These are phyloP conservation scores for Aplosporella prunicola DNA, from an alignment of 2,329 filamentous ascomycete species.

Conservation along the genomic window DNA sequence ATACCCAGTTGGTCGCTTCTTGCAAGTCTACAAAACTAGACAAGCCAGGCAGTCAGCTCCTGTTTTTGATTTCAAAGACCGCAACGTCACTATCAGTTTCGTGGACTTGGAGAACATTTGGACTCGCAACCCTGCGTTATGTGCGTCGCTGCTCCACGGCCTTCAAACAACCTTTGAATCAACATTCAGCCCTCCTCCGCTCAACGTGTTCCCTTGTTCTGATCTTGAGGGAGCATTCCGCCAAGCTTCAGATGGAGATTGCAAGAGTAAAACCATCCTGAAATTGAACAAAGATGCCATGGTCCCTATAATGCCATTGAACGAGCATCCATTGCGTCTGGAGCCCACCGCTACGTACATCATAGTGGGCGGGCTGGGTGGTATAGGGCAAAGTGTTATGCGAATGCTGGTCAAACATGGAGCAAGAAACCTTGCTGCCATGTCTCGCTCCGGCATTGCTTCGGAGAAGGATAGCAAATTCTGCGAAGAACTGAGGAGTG, in stretches of 20 bases:
- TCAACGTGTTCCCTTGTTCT: too few species aligned
- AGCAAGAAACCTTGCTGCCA: conserved; percentile 18
- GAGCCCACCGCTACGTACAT: conserved; percentile 18
- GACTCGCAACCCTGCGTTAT: too few species aligned
- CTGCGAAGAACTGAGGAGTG: neutral
- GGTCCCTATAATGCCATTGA: neutral
- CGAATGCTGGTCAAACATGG: conserved; percentile 18
- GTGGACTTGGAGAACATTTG: too few species aligned
- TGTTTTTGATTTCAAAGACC: too few species aligned
- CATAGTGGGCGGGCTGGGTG: conserved; percentile 20
- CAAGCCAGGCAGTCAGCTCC: too few species aligned
- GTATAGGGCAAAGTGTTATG: conserved; percentile 19
- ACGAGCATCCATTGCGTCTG: neutral
- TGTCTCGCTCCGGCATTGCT: conserved; percentile 11
- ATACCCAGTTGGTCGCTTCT: too few species aligned
- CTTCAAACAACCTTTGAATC: too few species aligned
- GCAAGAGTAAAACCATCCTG: conserved; percentile 6
- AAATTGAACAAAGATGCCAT: neutral
- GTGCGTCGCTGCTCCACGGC: too few species aligned
- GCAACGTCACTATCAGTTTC: too few species aligned
- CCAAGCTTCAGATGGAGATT: too few species aligned
- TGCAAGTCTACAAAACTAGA: too few species aligned
- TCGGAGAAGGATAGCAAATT: neutral
- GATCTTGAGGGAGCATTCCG: neutral
- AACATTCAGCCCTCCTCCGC: too few species aligned